A percentile compares a stretch with the other conserved stretches of the same genome.
Conservation (phyloP, 164 flowering plant genomes). For the grape (Vitis vinifera) region ASM3070453v1 NC_081822.1:23421001-23421500, state of each 20-base stretch:
- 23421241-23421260: conserved; percentile 45
- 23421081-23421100: conserved; percentile 2
- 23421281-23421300: conserved; percentile 44
- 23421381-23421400: too few species aligned
- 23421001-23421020: background rate
- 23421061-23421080: conserved; percentile 6
- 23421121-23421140: conserved; percentile 6
- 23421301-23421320: conserved; percentile 28
- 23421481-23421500: too few species aligned
- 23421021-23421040: background rate
- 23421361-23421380: too few species aligned
- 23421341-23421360: too few species aligned
- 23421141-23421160: conserved; percentile 7
- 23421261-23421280: conserved; percentile 46
- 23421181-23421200: conserved; percentile 39
- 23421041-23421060: conserved; percentile 7
- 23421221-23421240: conserved; percentile 35
- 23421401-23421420: too few species aligned
- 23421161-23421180: conserved; percentile 34
- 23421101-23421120: conserved; percentile 4
- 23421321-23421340: too few species aligned
- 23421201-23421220: conserved; percentile 30
- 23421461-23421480: too few species aligned
- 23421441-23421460: too few species aligned
- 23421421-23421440: too few species aligned